phyloP scores from a whole-genome alignment of 768 basidiomycete species.

The Pleurotus citrinopileatus region DNA sequence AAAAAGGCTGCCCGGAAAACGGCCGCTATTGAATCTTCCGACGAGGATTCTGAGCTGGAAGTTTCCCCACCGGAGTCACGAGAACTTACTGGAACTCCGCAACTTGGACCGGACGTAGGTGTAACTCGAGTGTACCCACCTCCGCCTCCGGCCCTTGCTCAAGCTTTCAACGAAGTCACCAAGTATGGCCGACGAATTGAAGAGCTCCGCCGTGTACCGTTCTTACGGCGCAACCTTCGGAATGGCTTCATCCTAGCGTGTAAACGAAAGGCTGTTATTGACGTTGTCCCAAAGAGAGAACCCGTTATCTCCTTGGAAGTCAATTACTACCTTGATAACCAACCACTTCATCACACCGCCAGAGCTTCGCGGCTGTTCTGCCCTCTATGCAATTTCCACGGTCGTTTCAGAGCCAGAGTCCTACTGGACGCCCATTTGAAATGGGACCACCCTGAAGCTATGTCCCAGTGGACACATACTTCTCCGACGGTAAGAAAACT shows the following conservation, averaged over 20 bases:
- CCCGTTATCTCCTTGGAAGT: neutral
- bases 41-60: no score
- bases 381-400: slow-evolving; percentile 52
- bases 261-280: neutral
- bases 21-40: neutral
- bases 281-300: neutral
- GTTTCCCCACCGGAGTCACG: no score
- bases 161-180: neutral
- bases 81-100: no score
- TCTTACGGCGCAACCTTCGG: neutral
- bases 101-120: no score
- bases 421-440: slow-evolving; percentile 47
- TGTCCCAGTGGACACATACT: slow-evolving; percentile 32
- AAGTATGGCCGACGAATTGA: neutral
- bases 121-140: neutral
- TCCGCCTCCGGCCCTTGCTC: neutral
- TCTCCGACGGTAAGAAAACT: slow-evolving; percentile 16
- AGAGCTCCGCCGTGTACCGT: neutral
- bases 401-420: slow-evolving; percentile 34
- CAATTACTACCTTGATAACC: slow-evolving; percentile 8
- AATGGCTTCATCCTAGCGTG: neutral
- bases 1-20: neutral
- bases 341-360: slow-evolving; percentile 20
- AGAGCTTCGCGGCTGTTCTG: slow-evolving; percentile 40
- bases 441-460: slow-evolving; percentile 45